Evolutionary conservation across 805 yeast genomes (phyloP).

Genomic region (Saccharomycopsis lassenensis): DNA sequence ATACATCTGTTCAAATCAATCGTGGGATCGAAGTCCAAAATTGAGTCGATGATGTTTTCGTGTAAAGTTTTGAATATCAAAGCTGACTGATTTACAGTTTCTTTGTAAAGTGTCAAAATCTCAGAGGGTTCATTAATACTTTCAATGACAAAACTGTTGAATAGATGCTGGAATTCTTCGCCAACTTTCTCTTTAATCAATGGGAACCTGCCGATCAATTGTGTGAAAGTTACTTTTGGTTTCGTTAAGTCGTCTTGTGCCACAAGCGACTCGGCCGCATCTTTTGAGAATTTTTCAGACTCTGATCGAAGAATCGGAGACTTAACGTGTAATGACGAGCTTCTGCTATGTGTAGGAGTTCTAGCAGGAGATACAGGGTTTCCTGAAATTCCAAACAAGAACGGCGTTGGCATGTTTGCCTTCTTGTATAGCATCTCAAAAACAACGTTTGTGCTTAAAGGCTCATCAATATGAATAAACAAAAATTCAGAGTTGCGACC

Average conservation of each 20-base stretch:
- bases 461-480: slow-evolving; percentile 45
- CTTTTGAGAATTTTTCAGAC: no score
- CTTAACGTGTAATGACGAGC: neutral
- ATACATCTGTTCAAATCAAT: slow-evolving; percentile 42
- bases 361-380: neutral
- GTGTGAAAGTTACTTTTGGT: slow-evolving; percentile 25
- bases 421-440: no score
- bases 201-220: slow-evolving; percentile 31
- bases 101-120: slow-evolving; percentile 20
- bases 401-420: no score
- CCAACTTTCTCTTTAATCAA: slow-evolving; percentile 28
- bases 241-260: neutral
- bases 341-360: slow-evolving; percentile 5
- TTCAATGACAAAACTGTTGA: slow-evolving; percentile 29
- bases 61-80: slow-evolving; percentile 22
- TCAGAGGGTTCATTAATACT: slow-evolving; percentile 23
- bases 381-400: no score
- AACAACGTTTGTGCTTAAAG: no score
- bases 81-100: slow-evolving; percentile 22
- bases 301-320: slow-evolving; percentile 2
- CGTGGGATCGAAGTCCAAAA: slow-evolving; percentile 25
- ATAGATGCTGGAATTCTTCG: slow-evolving; percentile 29
- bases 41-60: slow-evolving; percentile 19
- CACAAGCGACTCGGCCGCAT: neutral
- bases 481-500: slow-evolving; percentile 46